phyloP scores from a whole-genome alignment of 2,329 filamentous ascomycete genomes.

The Rutstroemia sp. region DNA sequence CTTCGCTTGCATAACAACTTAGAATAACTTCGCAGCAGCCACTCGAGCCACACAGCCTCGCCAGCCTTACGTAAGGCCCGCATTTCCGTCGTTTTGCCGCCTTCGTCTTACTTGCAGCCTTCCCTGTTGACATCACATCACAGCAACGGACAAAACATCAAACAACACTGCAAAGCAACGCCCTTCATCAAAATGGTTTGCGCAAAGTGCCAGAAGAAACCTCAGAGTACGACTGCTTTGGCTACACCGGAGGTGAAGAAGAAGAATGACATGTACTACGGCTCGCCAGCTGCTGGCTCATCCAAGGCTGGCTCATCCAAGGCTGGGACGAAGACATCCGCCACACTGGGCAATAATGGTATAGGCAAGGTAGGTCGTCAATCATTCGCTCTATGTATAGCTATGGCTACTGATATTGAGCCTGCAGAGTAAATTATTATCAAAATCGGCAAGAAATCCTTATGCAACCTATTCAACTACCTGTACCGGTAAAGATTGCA shows the following conservation, averaged over 20 bases:
- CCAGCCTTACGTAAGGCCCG: neutral
- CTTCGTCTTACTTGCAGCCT: no score
- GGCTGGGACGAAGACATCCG: slow-evolving; percentile 38
- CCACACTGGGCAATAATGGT: slow-evolving; percentile 50
- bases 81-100: neutral
- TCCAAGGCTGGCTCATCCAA: slow-evolving; percentile 32
- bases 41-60: neutral
- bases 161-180: neutral
- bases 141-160: slow-evolving; percentile 9
- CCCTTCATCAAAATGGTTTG: slow-evolving; percentile 49
- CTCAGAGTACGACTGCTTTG: slow-evolving; percentile 50
- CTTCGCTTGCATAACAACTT: neutral
- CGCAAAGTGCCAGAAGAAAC: slow-evolving; percentile 56
- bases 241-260: slow-evolving; percentile 61
- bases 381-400: neutral
- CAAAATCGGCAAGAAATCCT: slow-evolving; percentile 57
- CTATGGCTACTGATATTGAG: neutral
- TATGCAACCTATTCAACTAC: slow-evolving; percentile 52
- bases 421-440: slow-evolving; percentile 54
- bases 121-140: slow-evolving; percentile 7
- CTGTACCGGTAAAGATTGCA: slow-evolving; percentile 51
- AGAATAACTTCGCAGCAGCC: slow-evolving; percentile 1
- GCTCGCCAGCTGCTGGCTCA: slow-evolving; percentile 43
- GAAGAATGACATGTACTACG: slow-evolving; percentile 60
- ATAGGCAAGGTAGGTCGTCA: slow-evolving; percentile 45